Conservation (phyloP, 345 rosid species). For the Odontarrhena argentea region DNA sequence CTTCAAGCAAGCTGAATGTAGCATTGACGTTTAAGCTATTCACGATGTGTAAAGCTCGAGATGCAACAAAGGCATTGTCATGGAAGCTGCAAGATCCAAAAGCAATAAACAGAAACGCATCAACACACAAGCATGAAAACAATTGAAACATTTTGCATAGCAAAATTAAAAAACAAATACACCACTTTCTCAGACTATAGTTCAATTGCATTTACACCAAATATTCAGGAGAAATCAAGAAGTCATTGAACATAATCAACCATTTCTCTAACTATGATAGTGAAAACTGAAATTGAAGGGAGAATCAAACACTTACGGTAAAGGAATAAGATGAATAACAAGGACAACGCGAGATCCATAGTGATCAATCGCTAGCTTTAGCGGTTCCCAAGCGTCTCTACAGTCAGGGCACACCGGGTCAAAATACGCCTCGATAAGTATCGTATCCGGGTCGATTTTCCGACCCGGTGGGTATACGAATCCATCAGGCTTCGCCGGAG, state of each 20-base stretch:
- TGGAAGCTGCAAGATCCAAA: conserved; percentile 63
- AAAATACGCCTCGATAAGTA: conserved; percentile 74
- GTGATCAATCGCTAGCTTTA: conserved; percentile 59
- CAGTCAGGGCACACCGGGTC: conserved; percentile 95
- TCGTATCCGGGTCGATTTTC: conserved; percentile 46
- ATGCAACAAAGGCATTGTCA: conserved; percentile 75
- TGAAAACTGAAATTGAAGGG: not conserved
- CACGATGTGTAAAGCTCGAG: conserved; percentile 80
- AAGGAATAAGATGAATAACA: conserved; percentile 72
- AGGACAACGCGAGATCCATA: conserved; percentile 69
- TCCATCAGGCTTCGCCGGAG: conserved; percentile 79
- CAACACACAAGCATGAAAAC: not conserved
- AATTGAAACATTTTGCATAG: not conserved
- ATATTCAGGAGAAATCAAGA: not conserved
- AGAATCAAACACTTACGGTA: conserved; percentile 67
- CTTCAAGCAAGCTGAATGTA: conserved; percentile 66
- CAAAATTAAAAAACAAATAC: not conserved
- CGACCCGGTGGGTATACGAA: conserved; percentile 55
- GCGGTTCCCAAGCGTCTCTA: conserved; percentile 81
- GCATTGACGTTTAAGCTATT: conserved; percentile 52
- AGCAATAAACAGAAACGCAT: not conserved
- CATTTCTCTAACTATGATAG: conserved; percentile 19
- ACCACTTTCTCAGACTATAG: not conserved
- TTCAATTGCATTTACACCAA: not conserved
- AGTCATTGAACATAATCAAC: not conserved